phyloP scores from a whole-genome alignment of 345 rosid species.

The Draba incana region DNA sequence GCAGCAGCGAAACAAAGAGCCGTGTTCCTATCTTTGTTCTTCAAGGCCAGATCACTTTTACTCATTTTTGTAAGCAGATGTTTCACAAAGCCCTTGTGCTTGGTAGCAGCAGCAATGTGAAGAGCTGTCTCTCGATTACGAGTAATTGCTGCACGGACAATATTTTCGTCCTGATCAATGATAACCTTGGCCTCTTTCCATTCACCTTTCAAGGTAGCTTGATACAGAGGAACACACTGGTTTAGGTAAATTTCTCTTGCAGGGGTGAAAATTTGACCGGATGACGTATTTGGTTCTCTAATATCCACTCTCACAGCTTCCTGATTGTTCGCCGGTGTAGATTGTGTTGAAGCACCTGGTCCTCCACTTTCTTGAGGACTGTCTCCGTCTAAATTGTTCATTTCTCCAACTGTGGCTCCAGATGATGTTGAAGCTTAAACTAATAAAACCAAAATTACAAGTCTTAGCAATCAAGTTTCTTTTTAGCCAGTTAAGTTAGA shows the following conservation, averaged over 20 bases:
- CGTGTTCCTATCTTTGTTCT: conserved; percentile 24
- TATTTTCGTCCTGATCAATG: conserved; percentile 33
- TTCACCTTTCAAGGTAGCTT: conserved; percentile 49
- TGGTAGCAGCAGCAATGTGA: conserved; percentile 54
- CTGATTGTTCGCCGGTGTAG: neutral
- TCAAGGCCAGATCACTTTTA: conserved; percentile 29
- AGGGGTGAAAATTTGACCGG: neutral
- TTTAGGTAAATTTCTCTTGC: neutral
- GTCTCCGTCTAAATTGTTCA: neutral
- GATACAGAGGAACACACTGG: conserved; percentile 37
- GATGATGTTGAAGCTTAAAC: conserved; percentile 3
- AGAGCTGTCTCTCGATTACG: conserved; percentile 40
- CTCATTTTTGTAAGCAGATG: conserved; percentile 39
- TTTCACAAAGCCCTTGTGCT: conserved; percentile 40
- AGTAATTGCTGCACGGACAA: conserved; percentile 19
- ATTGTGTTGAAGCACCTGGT: neutral
- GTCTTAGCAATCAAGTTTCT: conserved; percentile 1
- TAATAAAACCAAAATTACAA: neutral
- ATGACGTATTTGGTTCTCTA: neutral
- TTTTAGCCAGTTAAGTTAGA: neutral
- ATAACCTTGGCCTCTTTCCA: conserved; percentile 48
- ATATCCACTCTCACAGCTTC: conserved; percentile 11
- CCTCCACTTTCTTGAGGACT: neutral
- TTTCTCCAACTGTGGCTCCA: conserved; percentile 11
- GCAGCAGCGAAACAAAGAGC: too few species aligned